These are phyloP conservation scores for Breynia disticha DNA, from an alignment of 441 rosid genomes.

Conservation along the genomic window DNA sequence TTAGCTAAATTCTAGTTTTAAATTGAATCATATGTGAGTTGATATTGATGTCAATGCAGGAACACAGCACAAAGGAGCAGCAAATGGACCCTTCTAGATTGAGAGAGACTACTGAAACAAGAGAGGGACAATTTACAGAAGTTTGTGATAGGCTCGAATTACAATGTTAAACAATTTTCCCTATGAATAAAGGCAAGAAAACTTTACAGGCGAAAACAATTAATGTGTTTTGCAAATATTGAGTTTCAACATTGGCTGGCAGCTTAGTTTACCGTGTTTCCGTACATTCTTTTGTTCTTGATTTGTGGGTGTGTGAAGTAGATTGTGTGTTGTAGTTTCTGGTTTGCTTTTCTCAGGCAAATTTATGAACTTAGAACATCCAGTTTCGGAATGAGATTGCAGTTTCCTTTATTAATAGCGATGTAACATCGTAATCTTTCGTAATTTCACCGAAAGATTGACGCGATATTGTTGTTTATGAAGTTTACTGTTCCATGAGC, in stretches of 20 bases:
- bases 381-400: slow-evolving; percentile 13
- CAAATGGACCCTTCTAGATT: slow-evolving; percentile 5
- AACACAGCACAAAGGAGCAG: background rate
- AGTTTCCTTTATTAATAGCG: too few relatives aligned
- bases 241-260: background rate
- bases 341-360: slow-evolving; percentile 4
- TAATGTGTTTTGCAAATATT: background rate
- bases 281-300: slow-evolving; percentile 1
- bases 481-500: too few relatives aligned
- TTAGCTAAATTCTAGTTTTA: too few relatives aligned
- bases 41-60: slow-evolving; percentile 9
- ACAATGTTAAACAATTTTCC: slow-evolving; percentile 6
- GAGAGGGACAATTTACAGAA: slow-evolving; percentile 10
- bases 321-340: slow-evolving; percentile 14
- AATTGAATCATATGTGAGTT: slow-evolving; percentile 5
- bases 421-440: too few relatives aligned
- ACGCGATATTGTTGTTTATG: too few relatives aligned
- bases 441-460: too few relatives aligned
- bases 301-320: slow-evolving; percentile 14
- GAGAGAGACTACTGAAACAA: slow-evolving; percentile 14
- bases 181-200: background rate
- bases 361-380: slow-evolving; percentile 5
- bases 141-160: slow-evolving; percentile 14
- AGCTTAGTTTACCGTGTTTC: slow-evolving; percentile 12
- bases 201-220: slow-evolving; percentile 5